These are phyloP conservation scores for Penicillium sp. DNA, from an alignment of 2,329 filamentous ascomycete species.

Conservation along the genomic window DNA sequence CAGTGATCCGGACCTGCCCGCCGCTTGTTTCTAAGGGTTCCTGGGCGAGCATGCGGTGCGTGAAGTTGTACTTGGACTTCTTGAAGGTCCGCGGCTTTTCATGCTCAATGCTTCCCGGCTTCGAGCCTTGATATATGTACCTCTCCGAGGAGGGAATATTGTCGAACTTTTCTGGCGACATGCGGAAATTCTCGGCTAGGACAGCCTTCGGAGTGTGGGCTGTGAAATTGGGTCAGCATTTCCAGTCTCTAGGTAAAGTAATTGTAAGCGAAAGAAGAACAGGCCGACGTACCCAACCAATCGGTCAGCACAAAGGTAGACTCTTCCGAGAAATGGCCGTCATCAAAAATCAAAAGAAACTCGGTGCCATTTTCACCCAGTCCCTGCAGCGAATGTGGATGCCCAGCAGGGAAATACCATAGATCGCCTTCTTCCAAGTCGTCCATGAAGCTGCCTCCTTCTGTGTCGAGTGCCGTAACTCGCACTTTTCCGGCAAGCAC, in stretches of 20 bases:
- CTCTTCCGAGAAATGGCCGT: conserved; percentile 57
- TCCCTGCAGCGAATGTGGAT: conserved; percentile 71
- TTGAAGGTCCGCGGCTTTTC: conserved; percentile 63
- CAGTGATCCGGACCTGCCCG: conserved; percentile 66
- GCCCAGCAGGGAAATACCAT: conserved; percentile 74
- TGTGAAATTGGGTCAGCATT: conserved; percentile 20
- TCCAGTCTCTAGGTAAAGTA: no score
- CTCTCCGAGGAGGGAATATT: conserved; percentile 62
- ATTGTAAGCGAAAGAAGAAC: no score
- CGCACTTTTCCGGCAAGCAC: conserved; percentile 67
- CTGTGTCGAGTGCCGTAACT: conserved; percentile 68
- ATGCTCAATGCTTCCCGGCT: conserved; percentile 60
- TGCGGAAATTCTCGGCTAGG: conserved; percentile 68
- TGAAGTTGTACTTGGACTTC: conserved; percentile 65
- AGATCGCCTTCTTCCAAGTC: conserved; percentile 70
- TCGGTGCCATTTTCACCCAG: conserved; percentile 61
- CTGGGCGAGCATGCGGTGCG: conserved; percentile 65
- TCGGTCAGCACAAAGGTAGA: conserved; percentile 71
- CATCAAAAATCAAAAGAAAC: conserved; percentile 59
- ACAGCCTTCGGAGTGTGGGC: conserved; percentile 69
- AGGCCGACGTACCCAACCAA: conserved; percentile 56
- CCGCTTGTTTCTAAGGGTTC: conserved; percentile 61
- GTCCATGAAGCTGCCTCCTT: conserved; percentile 71
- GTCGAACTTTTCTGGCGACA: conserved; percentile 64
- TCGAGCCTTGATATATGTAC: conserved; percentile 69